Evolutionary conservation across 345 rosid species (phyloP).

Genomic region (Acer saccharum): DNA sequence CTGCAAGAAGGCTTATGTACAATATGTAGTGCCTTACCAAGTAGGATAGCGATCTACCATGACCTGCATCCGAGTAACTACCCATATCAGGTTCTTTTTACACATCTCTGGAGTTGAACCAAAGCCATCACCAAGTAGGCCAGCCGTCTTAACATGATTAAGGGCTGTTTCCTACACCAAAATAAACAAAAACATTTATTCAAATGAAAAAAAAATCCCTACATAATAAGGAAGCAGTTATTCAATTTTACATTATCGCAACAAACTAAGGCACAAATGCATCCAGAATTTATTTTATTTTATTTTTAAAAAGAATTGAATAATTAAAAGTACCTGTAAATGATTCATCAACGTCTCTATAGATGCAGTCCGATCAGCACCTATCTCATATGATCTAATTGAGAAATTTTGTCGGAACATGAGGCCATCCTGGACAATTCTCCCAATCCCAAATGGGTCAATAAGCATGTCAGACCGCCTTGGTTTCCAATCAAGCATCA

Average conservation of each 20-base stretch:
- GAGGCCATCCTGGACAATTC: constrained; percentile 88
- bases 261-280: neutral
- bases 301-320: neutral
- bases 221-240: neutral
- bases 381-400: constrained; percentile 96
- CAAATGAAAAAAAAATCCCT: neutral
- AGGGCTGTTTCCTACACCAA: constrained; percentile 85
- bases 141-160: constrained; percentile 85
- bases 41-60: constrained; percentile 94
- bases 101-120: constrained; percentile 97
- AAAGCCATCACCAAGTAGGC: constrained; percentile 90
- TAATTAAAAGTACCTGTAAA: constrained; percentile 62
- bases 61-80: constrained; percentile 89
- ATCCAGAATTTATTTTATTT: neutral
- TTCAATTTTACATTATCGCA: neutral
- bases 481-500: constrained; percentile 99
- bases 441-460: constrained; percentile 86
- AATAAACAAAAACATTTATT: constrained; percentile 12
- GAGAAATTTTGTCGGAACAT: constrained; percentile 85
- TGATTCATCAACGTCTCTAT: constrained; percentile 98
- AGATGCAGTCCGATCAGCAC: constrained; percentile 96
- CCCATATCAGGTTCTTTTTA: constrained; percentile 95
- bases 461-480: constrained; percentile 80
- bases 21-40: constrained; percentile 55
- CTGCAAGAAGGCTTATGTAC: neutral